These are phyloP conservation scores for Neodidymelliopsis sp. DNA, from an alignment of 2,329 filamentous ascomycete species.

Conservation along the genomic window DNA sequence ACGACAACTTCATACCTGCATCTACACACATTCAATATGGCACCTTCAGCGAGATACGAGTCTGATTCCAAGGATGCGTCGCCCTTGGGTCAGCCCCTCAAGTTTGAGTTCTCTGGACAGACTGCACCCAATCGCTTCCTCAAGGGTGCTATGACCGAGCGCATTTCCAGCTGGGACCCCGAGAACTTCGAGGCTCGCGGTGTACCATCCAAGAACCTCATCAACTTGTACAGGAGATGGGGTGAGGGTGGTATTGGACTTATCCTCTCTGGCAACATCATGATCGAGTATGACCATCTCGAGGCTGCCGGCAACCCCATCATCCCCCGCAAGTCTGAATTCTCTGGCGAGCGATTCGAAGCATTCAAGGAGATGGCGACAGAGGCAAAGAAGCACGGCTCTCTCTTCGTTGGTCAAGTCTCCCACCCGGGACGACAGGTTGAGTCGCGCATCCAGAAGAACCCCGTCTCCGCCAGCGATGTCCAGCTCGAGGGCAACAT, in stretches of 20 bases:
- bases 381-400: slow-evolving; percentile 64
- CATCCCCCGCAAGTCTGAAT: slow-evolving; percentile 61
- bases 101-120: slow-evolving; percentile 58
- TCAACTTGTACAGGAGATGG: slow-evolving; percentile 65
- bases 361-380: slow-evolving; percentile 65
- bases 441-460: slow-evolving; percentile 52
- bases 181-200: slow-evolving; percentile 61
- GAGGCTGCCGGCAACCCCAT: slow-evolving; percentile 65
- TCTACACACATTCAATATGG: slow-evolving; percentile 38
- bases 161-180: slow-evolving; percentile 67
- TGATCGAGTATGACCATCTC: slow-evolving; percentile 70
- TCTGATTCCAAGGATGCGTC: slow-evolving; percentile 51
- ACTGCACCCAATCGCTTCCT: slow-evolving; percentile 71
- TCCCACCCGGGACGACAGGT: slow-evolving; percentile 69
- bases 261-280: slow-evolving; percentile 69
- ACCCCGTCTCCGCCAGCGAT: slow-evolving; percentile 61
- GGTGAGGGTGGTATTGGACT: slow-evolving; percentile 56
- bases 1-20: background rate
- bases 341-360: slow-evolving; percentile 65
- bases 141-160: slow-evolving; percentile 73
- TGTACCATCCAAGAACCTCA: slow-evolving; percentile 60
- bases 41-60: slow-evolving; percentile 48
- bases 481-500: slow-evolving; percentile 43
- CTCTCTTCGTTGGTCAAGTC: slow-evolving; percentile 67
- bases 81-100: slow-evolving; percentile 53